A percentile compares a stretch with the other conserved stretches of the same genome.
Evolutionary conservation across 345 rosid species (phyloP).

Genomic region (Rhodamnia rubescens): DNA sequence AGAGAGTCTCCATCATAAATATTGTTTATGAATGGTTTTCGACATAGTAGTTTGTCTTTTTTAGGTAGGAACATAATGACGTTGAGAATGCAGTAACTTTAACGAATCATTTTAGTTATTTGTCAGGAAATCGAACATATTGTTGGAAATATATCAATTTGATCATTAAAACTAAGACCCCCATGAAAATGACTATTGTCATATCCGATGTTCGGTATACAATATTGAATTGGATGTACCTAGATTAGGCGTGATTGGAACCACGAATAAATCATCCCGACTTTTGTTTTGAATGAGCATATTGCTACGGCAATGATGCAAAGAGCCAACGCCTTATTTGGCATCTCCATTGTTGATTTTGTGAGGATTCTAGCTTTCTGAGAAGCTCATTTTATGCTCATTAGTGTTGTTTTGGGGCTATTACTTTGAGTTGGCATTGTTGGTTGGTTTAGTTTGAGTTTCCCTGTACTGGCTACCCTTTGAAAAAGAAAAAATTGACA

Average conservation of each 20-base stretch:
- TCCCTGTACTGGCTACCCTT: background rate
- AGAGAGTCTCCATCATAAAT: background rate
- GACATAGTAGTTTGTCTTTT: background rate
- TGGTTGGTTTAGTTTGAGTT: background rate
- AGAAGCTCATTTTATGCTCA: background rate
- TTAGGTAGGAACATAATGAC: background rate
- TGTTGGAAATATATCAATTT: background rate
- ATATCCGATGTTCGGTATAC: background rate
- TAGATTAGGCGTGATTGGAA: too few relatives aligned
- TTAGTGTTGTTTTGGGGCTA: background rate
- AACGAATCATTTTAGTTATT: background rate
- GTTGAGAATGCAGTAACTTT: background rate
- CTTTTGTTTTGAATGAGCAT: background rate
- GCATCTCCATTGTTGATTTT: background rate
- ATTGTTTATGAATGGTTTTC: too few relatives aligned
- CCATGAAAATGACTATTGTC: background rate
- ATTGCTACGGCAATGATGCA: background rate
- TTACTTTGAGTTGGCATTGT: background rate
- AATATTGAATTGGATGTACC: too few relatives aligned
- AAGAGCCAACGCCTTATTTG: background rate
- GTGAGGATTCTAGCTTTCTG: background rate
- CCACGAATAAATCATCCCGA: too few relatives aligned
- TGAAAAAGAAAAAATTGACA: background rate
- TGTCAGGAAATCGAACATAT: background rate
- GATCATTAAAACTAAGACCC: background rate